Evolutionary conservation across 441 rosid species (phyloP).

Genomic region (Isatis lusitanica): DNA sequence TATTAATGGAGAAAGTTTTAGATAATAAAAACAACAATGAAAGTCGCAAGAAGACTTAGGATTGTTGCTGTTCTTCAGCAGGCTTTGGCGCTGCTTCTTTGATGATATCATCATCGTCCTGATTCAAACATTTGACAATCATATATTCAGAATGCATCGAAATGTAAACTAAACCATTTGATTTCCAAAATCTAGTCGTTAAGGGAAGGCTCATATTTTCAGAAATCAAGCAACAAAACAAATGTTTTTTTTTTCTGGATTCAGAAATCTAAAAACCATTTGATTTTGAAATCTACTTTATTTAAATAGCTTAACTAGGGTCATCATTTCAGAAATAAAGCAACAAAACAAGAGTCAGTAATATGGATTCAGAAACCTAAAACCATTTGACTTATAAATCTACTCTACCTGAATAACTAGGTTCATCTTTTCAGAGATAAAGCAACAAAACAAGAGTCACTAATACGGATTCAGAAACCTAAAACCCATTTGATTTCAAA

Average conservation of each 20-base stretch:
- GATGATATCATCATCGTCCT: slow-evolving; percentile 63
- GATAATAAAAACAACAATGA: slow-evolving; percentile 21
- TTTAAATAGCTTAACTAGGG: background rate
- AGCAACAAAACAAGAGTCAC: background rate
- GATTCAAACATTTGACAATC: background rate
- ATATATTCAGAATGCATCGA: background rate
- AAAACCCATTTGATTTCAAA: background rate
- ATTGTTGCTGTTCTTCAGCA: slow-evolving; percentile 43
- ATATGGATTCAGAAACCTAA: background rate
- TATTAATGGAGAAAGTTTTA: slow-evolving; percentile 13
- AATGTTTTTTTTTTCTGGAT: background rate
- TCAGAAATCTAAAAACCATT: background rate
- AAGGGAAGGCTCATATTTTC: background rate
- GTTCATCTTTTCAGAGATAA: background rate
- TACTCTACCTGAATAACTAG: background rate
- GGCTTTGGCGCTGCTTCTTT: slow-evolving; percentile 46
- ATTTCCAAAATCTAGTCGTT: background rate
- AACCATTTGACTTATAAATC: background rate
- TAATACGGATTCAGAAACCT: background rate
- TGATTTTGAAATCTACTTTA: background rate
- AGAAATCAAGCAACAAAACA: background rate
- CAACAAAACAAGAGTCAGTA: background rate
- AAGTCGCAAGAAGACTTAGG: slow-evolving; percentile 1
- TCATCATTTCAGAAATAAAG: background rate
- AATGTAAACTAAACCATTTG: background rate